Conservation (phyloP, 768 basidiomycete species). For the Roridomyces roridus region DNA sequence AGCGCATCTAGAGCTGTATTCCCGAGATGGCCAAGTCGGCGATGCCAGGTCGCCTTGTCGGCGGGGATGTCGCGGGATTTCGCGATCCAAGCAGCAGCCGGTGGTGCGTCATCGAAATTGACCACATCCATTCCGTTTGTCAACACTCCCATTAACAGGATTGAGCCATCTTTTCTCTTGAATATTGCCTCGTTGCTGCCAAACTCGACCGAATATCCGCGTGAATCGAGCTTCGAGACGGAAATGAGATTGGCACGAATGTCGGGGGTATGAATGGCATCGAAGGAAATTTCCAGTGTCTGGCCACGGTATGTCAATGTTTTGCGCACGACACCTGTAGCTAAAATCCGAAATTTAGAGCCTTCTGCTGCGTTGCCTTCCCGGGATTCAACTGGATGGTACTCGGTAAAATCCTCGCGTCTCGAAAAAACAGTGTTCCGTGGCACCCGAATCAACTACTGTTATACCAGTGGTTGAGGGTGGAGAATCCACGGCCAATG, state of each 20-base stretch:
- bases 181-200: background rate
- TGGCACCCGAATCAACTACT: background rate
- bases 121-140: background rate
- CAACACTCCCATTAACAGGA: background rate
- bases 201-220: background rate
- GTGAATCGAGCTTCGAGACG: background rate
- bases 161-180: too few species aligned
- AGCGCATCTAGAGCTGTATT: background rate
- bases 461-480: background rate
- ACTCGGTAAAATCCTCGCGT: constrained; percentile 1
- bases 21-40: constrained; percentile 12
- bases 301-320: background rate
- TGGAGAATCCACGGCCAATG: background rate
- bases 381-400: background rate
- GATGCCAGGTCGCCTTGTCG: constrained; percentile 11
- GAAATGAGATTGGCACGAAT: background rate
- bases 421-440: constrained; percentile 1
- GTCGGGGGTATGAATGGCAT: constrained; percentile 8
- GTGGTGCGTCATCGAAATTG: background rate
- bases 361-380: background rate
- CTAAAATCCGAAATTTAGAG: constrained; percentile 2
- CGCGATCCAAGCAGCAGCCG: background rate
- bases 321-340: background rate
- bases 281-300: background rate
- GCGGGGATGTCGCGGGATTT: background rate